Evolutionary conservation across 768 basidiomycete species (phyloP), one percentile per base, ranked within the genome.

Genomic region (Rhodotorula graminis): DNA sequence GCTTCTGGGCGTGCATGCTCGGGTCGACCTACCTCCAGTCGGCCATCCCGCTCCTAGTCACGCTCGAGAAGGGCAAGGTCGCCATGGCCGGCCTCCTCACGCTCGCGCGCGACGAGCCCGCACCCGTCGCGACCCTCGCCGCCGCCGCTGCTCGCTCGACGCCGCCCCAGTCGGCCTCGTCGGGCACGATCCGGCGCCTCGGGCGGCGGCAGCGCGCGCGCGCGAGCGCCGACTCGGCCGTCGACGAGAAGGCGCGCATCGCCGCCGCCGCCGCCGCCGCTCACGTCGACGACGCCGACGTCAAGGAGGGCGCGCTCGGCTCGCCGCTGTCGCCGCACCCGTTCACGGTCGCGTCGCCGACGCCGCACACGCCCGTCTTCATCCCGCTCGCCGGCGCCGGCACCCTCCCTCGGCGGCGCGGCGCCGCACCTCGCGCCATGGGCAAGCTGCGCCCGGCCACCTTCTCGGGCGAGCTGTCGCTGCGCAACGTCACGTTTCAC

Each of bases 1-100:
- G 94, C 64, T 99, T 98, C 81, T 98, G 95, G 94, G 93, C 95
- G 0, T 93, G 92, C 80, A 83, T 97, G 31, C 90, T 97, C 72
- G 93, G 92, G 0, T 89, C 90, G 2, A 88, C 86, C 76, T 93
- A 92, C 80, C 82, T 96, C 5, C 93, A 96, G 80, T 87, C 90
- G 85, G 88, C 88, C 77, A 87, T 97, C 18, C 93, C 93, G 0
- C 87, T 90, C 71, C 82, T 92, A 76, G 88, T 93, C 73, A 81
- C 84, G 44, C 82, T 96, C 70, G 85, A 88, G 27, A 90, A 89
- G 79, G 95, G 92, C 67, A 96, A 95, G 80, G 86, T 86, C 66
- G 87, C 90, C 9, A 88, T 92, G 85, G 87, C 85, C 2, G 84
- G 87, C 0, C 83, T 93, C 42, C 79, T 92, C 44, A 82, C 85